These are phyloP conservation scores for Arthroderma sp. DNA, from an alignment of 2,329 filamentous ascomycete genomes.

Conservation along the genomic window DNA sequence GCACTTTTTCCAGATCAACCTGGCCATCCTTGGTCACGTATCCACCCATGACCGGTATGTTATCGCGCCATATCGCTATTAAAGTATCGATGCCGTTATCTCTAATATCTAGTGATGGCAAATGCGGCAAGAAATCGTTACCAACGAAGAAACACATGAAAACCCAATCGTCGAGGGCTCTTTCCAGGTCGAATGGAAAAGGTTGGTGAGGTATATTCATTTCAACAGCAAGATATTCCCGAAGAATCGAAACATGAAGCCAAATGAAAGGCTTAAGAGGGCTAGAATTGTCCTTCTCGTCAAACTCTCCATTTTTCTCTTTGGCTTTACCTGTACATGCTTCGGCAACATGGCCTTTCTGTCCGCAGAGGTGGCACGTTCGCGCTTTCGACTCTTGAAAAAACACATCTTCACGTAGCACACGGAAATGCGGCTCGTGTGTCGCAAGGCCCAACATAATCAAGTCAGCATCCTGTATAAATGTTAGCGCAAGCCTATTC, in stretches of 20 bases:
- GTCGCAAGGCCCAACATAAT: conserved; percentile 97
- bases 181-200: conserved; percentile 85
- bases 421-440: conserved; percentile 92
- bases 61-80: conserved; percentile 94
- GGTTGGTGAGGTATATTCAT: conserved; percentile 68
- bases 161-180: conserved; percentile 93
- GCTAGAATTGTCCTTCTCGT: conserved; percentile 61
- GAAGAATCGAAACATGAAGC: conserved; percentile 82
- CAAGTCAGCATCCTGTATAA: conserved; percentile 64
- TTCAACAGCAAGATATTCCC: conserved; percentile 87
- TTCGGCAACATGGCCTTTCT: conserved; percentile 78
- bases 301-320: conserved; percentile 63
- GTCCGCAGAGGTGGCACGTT: conserved; percentile 77
- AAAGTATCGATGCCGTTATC: conserved; percentile 95
- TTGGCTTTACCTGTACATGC: conserved; percentile 71
- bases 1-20: conserved; percentile 74
- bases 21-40: conserved; percentile 93
- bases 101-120: conserved; percentile 92
- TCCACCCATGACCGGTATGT: conserved; percentile 78
- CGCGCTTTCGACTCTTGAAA: conserved; percentile 73
- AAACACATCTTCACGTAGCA: conserved; percentile 94
- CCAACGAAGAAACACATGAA: conserved; percentile 99
- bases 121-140: conserved; percentile 93
- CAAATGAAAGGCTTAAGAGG: conserved; percentile 90
- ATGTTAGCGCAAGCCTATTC: conserved; percentile 14